A percentile compares a stretch with the other conserved stretches of the same genome.
These are phyloP conservation scores for Omphalea diandra DNA, from an alignment of 441 rosid genomes.

Conservation along the genomic window DNA sequence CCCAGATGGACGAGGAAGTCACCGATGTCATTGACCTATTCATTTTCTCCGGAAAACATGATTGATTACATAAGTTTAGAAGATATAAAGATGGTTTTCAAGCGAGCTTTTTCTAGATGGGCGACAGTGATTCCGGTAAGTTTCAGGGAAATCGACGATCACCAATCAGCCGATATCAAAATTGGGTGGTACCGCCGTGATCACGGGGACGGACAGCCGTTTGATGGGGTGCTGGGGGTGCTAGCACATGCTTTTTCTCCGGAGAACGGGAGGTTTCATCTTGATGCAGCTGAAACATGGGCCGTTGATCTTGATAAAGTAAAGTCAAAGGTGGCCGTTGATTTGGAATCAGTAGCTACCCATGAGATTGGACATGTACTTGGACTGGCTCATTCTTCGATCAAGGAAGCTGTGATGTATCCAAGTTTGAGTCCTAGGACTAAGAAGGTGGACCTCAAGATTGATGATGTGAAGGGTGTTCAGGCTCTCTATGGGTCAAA, in stretches of 20 bases:
- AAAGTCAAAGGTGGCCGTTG: slow-evolving; percentile 56
- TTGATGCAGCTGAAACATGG: slow-evolving; percentile 83
- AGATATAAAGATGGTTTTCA: slow-evolving; percentile 45
- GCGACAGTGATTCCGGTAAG: slow-evolving; percentile 66
- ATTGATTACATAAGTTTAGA: slow-evolving; percentile 44
- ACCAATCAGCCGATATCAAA: slow-evolving; percentile 46
- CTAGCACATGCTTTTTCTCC: slow-evolving; percentile 87
- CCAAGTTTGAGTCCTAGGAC: slow-evolving; percentile 68
- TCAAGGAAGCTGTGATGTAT: slow-evolving; percentile 82
- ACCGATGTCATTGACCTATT: slow-evolving; percentile 53
- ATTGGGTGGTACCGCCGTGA: slow-evolving; percentile 61
- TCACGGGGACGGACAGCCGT: slow-evolving; percentile 84
- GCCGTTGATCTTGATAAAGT: slow-evolving; percentile 44
- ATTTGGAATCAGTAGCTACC: slow-evolving; percentile 87
- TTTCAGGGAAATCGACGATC: slow-evolving; percentile 46
- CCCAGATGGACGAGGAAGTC: slow-evolving; percentile 58
- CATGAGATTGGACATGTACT: slow-evolving; percentile 93
- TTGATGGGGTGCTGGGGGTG: slow-evolving; percentile 79
- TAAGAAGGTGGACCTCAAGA: slow-evolving; percentile 57
- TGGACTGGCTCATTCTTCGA: slow-evolving; percentile 76
- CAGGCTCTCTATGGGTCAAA: slow-evolving; percentile 73
- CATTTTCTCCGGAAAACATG: slow-evolving; percentile 48
- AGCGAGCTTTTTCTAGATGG: slow-evolving; percentile 64
- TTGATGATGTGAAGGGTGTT: slow-evolving; percentile 80
- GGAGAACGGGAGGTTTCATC: slow-evolving; percentile 70